Conservation (phyloP, 192 early-diverging fungal genomes). For the Coemansia sp. region DNA sequence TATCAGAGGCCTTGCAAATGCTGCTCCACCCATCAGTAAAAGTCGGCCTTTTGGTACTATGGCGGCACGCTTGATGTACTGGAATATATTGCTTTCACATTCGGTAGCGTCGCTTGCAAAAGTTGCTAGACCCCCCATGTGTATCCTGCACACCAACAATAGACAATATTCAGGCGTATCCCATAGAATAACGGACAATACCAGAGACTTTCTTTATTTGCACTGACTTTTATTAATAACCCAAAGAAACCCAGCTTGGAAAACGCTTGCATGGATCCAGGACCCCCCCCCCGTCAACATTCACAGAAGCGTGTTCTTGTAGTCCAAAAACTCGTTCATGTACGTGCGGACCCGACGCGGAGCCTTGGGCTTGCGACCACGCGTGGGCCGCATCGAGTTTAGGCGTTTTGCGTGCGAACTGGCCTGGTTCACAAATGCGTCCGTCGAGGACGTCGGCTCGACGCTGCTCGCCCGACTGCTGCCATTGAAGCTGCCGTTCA, state of each 20-base stretch:
- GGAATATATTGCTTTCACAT: neutral
- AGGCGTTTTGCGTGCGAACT: neutral
- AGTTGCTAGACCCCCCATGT: no score
- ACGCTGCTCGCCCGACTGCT: constrained; percentile 36
- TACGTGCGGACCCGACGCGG: constrained; percentile 5
- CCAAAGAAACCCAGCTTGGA: neutral
- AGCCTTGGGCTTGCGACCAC: constrained; percentile 30
- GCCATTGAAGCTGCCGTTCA: neutral
- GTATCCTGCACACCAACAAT: no score
- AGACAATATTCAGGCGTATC: no score
- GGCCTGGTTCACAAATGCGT: constrained; percentile 12
- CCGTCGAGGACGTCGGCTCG: constrained; percentile 15
- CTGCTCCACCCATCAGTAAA: no score
- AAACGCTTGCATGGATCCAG: neutral
- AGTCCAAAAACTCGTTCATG: constrained; percentile 29
- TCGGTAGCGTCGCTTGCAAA: neutral
- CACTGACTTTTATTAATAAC: neutral
- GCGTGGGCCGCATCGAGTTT: neutral
- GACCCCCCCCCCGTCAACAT: neutral
- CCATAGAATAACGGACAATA: no score
- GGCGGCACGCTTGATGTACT: no score
- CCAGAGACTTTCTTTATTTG: no score
- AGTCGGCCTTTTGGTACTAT: no score
- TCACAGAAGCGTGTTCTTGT: constrained; percentile 27
- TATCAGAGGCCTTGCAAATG: no score